Conservation (phyloP, 148 eudicot species). For the Salicornia ramosissima region DNA sequence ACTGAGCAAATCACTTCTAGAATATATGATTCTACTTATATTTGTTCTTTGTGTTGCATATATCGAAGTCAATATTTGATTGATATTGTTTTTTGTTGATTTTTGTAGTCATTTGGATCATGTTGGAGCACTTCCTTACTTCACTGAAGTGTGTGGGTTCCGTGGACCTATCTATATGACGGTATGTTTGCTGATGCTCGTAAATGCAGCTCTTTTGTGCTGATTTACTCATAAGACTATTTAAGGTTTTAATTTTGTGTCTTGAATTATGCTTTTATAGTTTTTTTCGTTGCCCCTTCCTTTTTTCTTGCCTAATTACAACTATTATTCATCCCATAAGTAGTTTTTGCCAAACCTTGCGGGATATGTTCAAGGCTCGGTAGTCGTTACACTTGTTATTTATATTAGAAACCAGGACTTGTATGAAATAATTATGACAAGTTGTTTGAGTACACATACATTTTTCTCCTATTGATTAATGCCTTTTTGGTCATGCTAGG, state of each 20-base stretch:
- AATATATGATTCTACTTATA: no score
- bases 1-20: no score
- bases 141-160: constrained; percentile 94
- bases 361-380: not conserved
- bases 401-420: not conserved
- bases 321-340: not conserved
- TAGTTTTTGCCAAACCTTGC: not conserved
- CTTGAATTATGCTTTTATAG: not conserved
- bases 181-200: constrained; percentile 29
- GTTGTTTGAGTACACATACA: not conserved
- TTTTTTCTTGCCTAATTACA: not conserved
- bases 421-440: not conserved
- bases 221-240: not conserved
- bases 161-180: constrained; percentile 95
- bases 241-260: not conserved
- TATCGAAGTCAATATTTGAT: not conserved
- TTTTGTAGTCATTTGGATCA: constrained; percentile 82
- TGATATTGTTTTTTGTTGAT: not conserved
- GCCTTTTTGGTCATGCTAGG: not conserved
- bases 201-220: not conserved
- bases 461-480: not conserved
- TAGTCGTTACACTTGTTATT: not conserved
- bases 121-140: constrained; percentile 88
- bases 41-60: no score
- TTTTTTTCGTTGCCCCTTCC: not conserved